Evolutionary conservation across 1,284 basidiomycete genomes (phyloP).

Genomic region (Malassezia pachydermatis): DNA sequence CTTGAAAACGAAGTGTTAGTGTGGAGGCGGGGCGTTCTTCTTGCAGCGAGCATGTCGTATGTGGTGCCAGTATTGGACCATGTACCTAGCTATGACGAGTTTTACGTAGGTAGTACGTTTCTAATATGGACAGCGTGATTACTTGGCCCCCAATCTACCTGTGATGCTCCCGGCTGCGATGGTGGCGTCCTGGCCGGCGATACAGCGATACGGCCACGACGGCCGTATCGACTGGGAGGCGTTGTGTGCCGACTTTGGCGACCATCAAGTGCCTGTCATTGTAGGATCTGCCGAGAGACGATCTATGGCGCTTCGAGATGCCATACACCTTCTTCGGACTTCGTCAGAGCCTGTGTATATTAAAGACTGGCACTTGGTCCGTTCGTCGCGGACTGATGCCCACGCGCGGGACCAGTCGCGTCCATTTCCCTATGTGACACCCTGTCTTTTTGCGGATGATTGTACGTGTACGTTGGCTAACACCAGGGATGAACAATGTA

Average conservation of each 20-base stretch:
- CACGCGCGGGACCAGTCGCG: constrained; percentile 8
- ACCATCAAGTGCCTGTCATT: constrained; percentile 24
- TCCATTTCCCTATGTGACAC: constrained; percentile 51
- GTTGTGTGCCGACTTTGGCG: constrained; percentile 16
- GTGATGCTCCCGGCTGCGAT: constrained; percentile 25
- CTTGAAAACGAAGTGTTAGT: too few relatives aligned
- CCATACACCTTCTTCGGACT: constrained; percentile 18
- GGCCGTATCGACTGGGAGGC: constrained; percentile 18
- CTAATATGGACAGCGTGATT: constrained; percentile 3
- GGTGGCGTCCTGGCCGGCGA: constrained; percentile 14
- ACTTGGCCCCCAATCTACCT: constrained; percentile 25
- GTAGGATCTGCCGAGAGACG: constrained; percentile 3
- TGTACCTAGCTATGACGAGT: constrained; percentile 23
- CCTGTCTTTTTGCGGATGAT: constrained; percentile 52
- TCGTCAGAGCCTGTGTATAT: constrained; percentile 49
- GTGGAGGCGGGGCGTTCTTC: too few relatives aligned
- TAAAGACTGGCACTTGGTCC: constrained; percentile 56
- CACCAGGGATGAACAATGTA: constrained; percentile 36
- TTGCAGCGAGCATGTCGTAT: constrained; percentile 1
- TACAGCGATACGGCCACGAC: not conserved
- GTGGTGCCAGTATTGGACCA: constrained; percentile 8
- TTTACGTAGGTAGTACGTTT: constrained; percentile 14
- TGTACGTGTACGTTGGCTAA: constrained; percentile 50
- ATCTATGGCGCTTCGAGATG: constrained; percentile 21
- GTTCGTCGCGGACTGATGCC: constrained; percentile 35